Base-by-base conservation (phyloP, 2,329 filamentous ascomycete species). In the Colletotrichum tabaci region DNA sequence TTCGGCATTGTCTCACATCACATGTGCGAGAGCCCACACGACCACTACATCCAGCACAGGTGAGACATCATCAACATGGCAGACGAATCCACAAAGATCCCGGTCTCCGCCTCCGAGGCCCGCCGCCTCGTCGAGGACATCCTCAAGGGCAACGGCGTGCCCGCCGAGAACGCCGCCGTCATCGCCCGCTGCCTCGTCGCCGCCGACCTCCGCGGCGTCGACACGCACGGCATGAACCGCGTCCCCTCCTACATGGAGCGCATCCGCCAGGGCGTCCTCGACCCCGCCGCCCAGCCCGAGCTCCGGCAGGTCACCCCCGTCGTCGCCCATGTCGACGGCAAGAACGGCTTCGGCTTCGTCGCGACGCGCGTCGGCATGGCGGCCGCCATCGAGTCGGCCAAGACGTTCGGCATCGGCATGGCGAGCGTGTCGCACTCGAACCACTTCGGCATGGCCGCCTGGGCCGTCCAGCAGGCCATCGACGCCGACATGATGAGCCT, bases 361-460 rank as follows among this genome's bases (percentile, higher is more conserved):
- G 90, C 91, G 0, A 92, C 92, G 0, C 85, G 90, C 56, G 76
- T 82, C 66, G 93, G 88, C 35, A 95, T 96, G 90, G 79, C 80
- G 0, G 85, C 86, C 0, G 93, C 93, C 0, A 89, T 95, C 56
- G 85, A 88, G 12, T 91, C 92, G 81, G 93, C 93, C 0, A 81
- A 84, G 30, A 79, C 82, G 2, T 90, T 87, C 76, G 93, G 93
- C 15, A 93, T 96, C 73, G 94, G 93, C 35, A 91, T 96, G 88
- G 92, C 92, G 0, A 90, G 88, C 69, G 85, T 96, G 77, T 93
- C 91, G 80, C 91, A 92, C 80, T 93, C 91, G 50, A 96, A 96
- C 76, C 93, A 96, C 80, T 95, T 93, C 76, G 94, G 94, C 65
- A 96, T 96, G 93, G 88, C 88, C 4, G 93, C 94, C 0, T 96